Percentiles rank a stretch among this genome's conserved stretches.
Conservation (phyloP, 1,284 basidiomycete genomes). For the Sphaerobolus stellatus region DNA sequence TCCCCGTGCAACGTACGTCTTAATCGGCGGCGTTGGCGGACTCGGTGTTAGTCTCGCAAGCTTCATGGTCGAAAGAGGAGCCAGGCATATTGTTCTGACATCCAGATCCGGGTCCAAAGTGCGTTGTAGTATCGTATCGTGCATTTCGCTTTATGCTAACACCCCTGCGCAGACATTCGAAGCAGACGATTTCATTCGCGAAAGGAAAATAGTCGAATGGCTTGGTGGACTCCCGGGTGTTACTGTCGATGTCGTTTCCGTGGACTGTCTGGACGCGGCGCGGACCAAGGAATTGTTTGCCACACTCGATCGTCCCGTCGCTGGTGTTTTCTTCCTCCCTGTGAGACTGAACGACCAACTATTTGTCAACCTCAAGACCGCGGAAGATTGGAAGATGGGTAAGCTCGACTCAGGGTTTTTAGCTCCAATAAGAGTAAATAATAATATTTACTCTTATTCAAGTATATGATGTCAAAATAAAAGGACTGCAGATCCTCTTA, state of each 20-base stretch:
- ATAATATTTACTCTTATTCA: background rate
- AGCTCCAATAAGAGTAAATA: background rate
- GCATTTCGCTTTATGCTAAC: background rate
- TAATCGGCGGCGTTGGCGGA: constrained; percentile 18
- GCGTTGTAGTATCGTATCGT: background rate
- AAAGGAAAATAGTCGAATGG: constrained; percentile 14
- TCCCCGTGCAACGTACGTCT: constrained; percentile 16
- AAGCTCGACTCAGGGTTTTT: background rate
- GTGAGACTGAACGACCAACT: constrained; percentile 18
- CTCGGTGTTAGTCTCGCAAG: constrained; percentile 13
- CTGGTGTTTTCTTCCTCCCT: constrained; percentile 20
- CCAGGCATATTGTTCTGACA: constrained; percentile 16
- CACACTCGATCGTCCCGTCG: background rate
- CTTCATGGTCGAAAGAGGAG: constrained; percentile 14
- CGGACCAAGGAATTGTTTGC: constrained; percentile 14
- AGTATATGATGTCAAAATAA: constrained; percentile 18
- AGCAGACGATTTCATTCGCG: constrained; percentile 7
- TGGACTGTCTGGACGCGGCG: constrained; percentile 16
- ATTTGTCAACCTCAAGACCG: constrained; percentile 16
- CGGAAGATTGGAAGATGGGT: constrained; percentile 19
- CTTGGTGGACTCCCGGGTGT: constrained; percentile 14
- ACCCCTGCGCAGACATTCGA: constrained; percentile 4
- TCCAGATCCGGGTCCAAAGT: constrained; percentile 18
- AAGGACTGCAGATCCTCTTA: constrained; percentile 13
- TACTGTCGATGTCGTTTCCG: constrained; percentile 13